Evolutionary conservation across 2,329 filamentous ascomycete species (phyloP).

Genomic region (Chlorencoelia australis): DNA sequence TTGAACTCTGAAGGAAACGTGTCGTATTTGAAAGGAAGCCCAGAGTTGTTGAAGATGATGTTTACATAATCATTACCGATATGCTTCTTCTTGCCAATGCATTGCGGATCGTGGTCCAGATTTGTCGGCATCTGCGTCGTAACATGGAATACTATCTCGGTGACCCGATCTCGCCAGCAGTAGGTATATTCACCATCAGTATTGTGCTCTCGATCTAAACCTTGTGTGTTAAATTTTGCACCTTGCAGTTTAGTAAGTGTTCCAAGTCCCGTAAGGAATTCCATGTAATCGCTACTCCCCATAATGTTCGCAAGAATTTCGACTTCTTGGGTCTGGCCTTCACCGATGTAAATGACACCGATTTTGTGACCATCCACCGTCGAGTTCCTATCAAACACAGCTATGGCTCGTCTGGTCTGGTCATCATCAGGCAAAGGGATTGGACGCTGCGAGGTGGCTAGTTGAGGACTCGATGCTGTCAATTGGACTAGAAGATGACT

Average conservation of each 20-base stretch:
- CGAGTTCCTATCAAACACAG: conserved; percentile 74
- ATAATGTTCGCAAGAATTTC: conserved; percentile 82
- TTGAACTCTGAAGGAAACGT: conserved; percentile 95
- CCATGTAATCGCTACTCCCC: conserved; percentile 79
- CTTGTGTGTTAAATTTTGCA: conserved; percentile 86
- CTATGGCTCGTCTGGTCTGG: conserved; percentile 51
- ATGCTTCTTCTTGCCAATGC: conserved; percentile 81
- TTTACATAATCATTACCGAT: conserved; percentile 98
- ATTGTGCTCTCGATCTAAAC: conserved; percentile 68
- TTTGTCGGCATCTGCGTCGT: conserved; percentile 96
- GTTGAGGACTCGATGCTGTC: conserved; percentile 51
- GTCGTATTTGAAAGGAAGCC: conserved; percentile 77
- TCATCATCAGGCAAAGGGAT: conserved; percentile 62
- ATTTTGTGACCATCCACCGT: conserved; percentile 94
- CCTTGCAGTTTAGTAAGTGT: conserved; percentile 71
- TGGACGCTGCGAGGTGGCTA: conserved; percentile 49
- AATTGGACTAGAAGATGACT: conserved; percentile 65
- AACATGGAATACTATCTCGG: conserved; percentile 91
- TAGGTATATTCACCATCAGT: conserved; percentile 80
- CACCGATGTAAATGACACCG: conserved; percentile 85
- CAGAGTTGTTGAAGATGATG: conserved; percentile 95
- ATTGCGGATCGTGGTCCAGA: conserved; percentile 62
- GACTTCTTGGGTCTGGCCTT: conserved; percentile 70
- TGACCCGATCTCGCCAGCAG: conserved; percentile 90
- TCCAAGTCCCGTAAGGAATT: conserved; percentile 74